Conservation (phyloP, 257 asterid species). For the Solanum chaucha region DNA sequence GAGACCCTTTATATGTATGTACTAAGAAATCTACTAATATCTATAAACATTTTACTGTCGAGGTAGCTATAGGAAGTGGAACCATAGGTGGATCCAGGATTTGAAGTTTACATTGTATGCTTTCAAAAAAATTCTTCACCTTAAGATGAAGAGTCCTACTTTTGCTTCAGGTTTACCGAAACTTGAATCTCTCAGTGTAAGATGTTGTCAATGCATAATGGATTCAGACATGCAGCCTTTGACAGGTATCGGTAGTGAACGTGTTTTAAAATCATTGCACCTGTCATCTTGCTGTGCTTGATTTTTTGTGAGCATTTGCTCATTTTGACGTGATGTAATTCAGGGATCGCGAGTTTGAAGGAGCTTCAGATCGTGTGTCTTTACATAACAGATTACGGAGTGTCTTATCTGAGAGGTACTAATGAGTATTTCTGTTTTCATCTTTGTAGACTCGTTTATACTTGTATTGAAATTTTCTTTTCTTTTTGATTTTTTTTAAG, state of each 20-base stretch:
- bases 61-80: neutral
- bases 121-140: neutral
- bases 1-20: neutral
- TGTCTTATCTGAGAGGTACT: neutral
- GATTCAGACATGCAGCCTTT: conserved; percentile 78
- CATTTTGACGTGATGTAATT: neutral
- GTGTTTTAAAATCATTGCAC: neutral
- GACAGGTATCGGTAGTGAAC: conserved; percentile 36
- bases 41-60: neutral
- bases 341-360: neutral
- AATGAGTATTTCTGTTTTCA: neutral
- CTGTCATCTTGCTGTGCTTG: neutral
- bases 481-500: neutral
- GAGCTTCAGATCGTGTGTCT: neutral
- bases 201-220: conserved; percentile 82
- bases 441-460: neutral
- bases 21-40: neutral
- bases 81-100: neutral
- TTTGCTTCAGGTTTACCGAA: conserved; percentile 50
- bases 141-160: neutral
- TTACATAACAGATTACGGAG: neutral
- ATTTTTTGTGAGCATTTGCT: neutral
- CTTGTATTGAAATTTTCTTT: neutral
- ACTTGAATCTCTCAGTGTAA: conserved; percentile 71
- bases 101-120: neutral